These are phyloP conservation scores for Colletotrichum lentis DNA, from an alignment of 2,329 filamentous ascomycete genomes.

Conservation along the genomic window DNA sequence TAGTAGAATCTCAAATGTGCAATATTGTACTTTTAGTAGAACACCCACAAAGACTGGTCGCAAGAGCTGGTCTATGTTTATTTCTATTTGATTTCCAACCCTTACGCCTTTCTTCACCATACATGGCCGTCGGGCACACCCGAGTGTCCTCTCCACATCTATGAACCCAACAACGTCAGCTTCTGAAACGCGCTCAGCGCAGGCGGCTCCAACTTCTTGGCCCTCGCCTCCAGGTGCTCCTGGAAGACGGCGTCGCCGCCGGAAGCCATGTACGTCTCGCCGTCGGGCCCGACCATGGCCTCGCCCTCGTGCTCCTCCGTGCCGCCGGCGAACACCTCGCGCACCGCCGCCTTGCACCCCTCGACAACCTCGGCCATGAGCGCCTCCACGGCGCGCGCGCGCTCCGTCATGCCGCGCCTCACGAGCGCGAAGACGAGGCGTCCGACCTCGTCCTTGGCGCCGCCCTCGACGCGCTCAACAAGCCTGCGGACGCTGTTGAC, in stretches of 20 bases:
- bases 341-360: constrained; percentile 71
- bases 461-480: constrained; percentile 79
- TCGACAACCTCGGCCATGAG: constrained; percentile 78
- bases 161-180: constrained; percentile 59
- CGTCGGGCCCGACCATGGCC: constrained; percentile 38
- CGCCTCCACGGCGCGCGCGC: constrained; percentile 78
- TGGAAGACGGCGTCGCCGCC: constrained; percentile 62
- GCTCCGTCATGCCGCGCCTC: constrained; percentile 84
- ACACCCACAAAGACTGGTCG: constrained; percentile 13
- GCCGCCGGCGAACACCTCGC: constrained; percentile 69
- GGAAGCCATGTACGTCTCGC: constrained; percentile 47
- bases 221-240: constrained; percentile 58
- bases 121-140: no score
- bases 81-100: background rate
- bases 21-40: constrained; percentile 39
- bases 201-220: constrained; percentile 58
- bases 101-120: background rate
- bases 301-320: constrained; percentile 40
- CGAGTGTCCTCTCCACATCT: background rate
- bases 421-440: constrained; percentile 79
- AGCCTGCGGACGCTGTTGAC: constrained; percentile 86
- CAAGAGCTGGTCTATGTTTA: constrained; percentile 10
- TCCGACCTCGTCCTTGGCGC: constrained; percentile 74
- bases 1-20: constrained; percentile 37
- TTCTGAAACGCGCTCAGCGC: constrained; percentile 59